phyloP scores from a whole-genome alignment of 768 basidiomycete species.

The Lactifluus volemus region DNA sequence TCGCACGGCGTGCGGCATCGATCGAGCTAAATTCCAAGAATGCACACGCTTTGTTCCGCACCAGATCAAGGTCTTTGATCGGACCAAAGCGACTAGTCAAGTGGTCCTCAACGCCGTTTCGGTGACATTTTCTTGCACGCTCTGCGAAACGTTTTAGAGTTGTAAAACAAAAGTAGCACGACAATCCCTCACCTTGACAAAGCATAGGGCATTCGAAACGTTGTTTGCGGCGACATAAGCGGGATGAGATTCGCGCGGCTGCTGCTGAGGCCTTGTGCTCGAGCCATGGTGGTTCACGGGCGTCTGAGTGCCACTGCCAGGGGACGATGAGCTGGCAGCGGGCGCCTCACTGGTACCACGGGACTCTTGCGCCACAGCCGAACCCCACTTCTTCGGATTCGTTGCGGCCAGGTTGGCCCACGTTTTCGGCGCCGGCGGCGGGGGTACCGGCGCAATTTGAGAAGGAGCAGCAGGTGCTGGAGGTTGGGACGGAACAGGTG shows the following conservation, averaged over 20 bases:
- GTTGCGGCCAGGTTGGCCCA: slow-evolving; percentile 92
- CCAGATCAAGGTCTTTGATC: slow-evolving; percentile 83
- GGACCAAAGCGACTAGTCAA: slow-evolving; percentile 62
- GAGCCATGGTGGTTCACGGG: slow-evolving; percentile 28
- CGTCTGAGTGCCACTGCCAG: slow-evolving; percentile 33
- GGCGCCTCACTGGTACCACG: slow-evolving; percentile 68
- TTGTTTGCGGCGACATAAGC: slow-evolving; percentile 46
- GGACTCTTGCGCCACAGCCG: slow-evolving; percentile 67
- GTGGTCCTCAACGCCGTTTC: slow-evolving; percentile 39
- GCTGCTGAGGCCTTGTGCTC: slow-evolving; percentile 29
- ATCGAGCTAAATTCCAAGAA: slow-evolving; percentile 82
- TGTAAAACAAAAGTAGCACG: neutral
- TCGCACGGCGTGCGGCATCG: slow-evolving; percentile 81
- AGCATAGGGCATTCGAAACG: slow-evolving; percentile 71
- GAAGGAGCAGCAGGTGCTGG: slow-evolving; percentile 25
- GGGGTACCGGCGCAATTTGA: slow-evolving; percentile 33
- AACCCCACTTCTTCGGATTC: slow-evolving; percentile 77
- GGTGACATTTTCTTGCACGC: slow-evolving; percentile 61
- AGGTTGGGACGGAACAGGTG: slow-evolving; percentile 24
- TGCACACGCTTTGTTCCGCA: slow-evolving; percentile 82
- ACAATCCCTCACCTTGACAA: slow-evolving; percentile 67
- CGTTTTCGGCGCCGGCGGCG: slow-evolving; percentile 55
- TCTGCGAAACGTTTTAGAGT: slow-evolving; percentile 31
- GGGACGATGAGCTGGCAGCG: slow-evolving; percentile 33
- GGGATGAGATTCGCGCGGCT: slow-evolving; percentile 37